Percentiles rank a stretch among this genome's conserved stretches.
Evolutionary conservation across 1,284 basidiomycete species (phyloP).

Genomic region (Microbotryomycetes sp.): DNA sequence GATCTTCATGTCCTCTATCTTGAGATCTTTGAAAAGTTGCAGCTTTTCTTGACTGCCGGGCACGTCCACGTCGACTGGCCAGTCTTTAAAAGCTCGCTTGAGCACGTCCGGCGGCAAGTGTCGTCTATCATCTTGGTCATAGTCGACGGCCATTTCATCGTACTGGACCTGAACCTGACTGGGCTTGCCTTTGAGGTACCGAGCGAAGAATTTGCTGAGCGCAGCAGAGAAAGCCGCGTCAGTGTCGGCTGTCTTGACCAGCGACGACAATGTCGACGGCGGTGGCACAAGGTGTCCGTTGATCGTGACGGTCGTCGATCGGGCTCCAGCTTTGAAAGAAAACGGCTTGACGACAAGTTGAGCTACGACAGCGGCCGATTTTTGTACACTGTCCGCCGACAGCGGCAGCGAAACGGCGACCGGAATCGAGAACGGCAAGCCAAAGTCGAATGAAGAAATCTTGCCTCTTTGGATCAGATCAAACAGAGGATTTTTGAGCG

Average conservation of each 20-base stretch:
- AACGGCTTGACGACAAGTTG: constrained; percentile 30
- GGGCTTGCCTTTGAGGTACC: constrained; percentile 27
- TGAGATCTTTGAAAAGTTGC: constrained; percentile 32
- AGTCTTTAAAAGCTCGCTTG: constrained; percentile 2
- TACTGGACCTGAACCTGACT: constrained; percentile 28
- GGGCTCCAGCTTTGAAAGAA: constrained; percentile 7
- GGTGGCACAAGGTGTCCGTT: constrained; percentile 27
- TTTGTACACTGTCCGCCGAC: neutral
- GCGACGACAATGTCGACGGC: constrained; percentile 6
- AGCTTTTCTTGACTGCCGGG: constrained; percentile 12
- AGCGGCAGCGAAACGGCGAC: constrained; percentile 17
- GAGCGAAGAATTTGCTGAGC: constrained; percentile 26
- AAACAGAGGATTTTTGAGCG: constrained; percentile 17
- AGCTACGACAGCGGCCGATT: neutral
- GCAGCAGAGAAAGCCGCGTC: constrained; percentile 14
- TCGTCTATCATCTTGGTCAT: neutral
- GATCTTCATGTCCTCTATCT: constrained; percentile 33
- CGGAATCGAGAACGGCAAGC: constrained; percentile 27
- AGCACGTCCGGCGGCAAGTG: constrained; percentile 21
- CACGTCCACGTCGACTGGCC: constrained; percentile 8
- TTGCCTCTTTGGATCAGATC: constrained; percentile 3
- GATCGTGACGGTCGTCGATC: constrained; percentile 17
- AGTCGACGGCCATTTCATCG: constrained; percentile 17
- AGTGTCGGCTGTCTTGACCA: neutral
- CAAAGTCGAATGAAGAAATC: constrained; percentile 11